Evolutionary conservation across 2,329 filamentous ascomycete species (phyloP).

Genomic region (Aspergillus melleus): DNA sequence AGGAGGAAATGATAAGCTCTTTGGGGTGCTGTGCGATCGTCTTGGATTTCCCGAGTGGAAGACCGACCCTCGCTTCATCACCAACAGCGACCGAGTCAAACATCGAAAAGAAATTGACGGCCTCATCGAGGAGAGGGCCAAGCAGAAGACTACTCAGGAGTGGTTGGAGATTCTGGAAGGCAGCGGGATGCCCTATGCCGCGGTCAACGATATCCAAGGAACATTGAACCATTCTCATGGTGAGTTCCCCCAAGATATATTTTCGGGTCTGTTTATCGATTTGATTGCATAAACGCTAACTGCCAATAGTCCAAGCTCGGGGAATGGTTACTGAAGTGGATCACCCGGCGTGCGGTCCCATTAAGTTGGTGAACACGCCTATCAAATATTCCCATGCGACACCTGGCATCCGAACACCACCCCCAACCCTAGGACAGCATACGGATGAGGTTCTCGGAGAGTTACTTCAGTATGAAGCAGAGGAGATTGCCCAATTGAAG

Average conservation of each 20-base stretch:
- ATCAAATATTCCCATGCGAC: conserved; percentile 88
- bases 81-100: conserved; percentile 59
- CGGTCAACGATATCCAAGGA: conserved; percentile 87
- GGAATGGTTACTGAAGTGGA: conserved; percentile 89
- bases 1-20: conserved; percentile 64
- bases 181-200: conserved; percentile 90
- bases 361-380: conserved; percentile 90
- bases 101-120: conserved; percentile 76
- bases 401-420: conserved; percentile 72
- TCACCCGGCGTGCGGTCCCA: conserved; percentile 76
- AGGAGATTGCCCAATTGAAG: conserved; percentile 63
- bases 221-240: conserved; percentile 85
- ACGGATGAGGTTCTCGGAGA: conserved; percentile 72
- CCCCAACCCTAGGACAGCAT: conserved; percentile 84
- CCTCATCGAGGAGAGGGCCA: conserved; percentile 74
- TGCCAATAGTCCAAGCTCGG: conserved; percentile 61
- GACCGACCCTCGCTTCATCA: conserved; percentile 56
- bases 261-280: background rate
- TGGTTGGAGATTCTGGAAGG: conserved; percentile 87
- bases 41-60: conserved; percentile 61
- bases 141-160: conserved; percentile 76
- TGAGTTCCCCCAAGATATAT: conserved; percentile 32
- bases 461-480: conserved; percentile 60
- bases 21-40: conserved; percentile 59
- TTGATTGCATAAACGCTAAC: background rate